Evolutionary conservation across 78 protist genomes (phyloP), one percentile per base, ranked within the genome.

Genomic region (Speleostelium caveatum): DNA sequence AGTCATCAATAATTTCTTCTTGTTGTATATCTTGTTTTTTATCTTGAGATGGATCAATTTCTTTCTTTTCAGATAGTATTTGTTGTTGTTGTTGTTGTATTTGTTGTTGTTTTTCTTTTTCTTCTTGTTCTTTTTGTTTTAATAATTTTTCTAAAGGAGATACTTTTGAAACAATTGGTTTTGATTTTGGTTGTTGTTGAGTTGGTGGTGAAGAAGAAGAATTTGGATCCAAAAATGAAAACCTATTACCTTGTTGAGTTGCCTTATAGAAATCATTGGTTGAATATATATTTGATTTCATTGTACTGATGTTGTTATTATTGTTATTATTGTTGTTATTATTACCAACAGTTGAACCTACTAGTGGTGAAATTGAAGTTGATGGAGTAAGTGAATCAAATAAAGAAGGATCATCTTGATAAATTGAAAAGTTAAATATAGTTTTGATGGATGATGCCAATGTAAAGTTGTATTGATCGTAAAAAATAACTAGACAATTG

Each of bases 401-500:
- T 2, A 59, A 6, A 1, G 65, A 30, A 12, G 77, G 24, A 83
- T 83, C 91, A 45, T 83, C 91, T 10, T 28, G 32, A 45, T 83
- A 83, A 28, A 71, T 8, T n/a, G 32, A 28, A 21, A 38, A n/a
- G 10, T 51, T 56, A 32, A 83, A 83, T 26, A 83, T 67, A 24
- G 91, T 60, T 71, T 83, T 83, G 26, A 69, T 69, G 24, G 53
- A 36, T 3, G 73, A 16, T 1, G 79, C 91, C 14, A 19, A 10
- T 10, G 26, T 7, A 33, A 67, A 69, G 42, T 53, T 67, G 26
- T 26, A 55, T 32, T 51, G 76, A 45, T 83, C 91, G 22, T 45
- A 60, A 42, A 83, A 83, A 30, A 83, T 33, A 2, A 45, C 91
- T 7, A 83, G 21, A 21, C 74, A 59, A 42, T 67, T 83, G 49